A percentile compares a stretch with the other conserved stretches of the same genome.
These are phyloP conservation scores for Yarrowia sp. DNA, from an alignment of 805 yeast species.

Conservation along the genomic window DNA sequence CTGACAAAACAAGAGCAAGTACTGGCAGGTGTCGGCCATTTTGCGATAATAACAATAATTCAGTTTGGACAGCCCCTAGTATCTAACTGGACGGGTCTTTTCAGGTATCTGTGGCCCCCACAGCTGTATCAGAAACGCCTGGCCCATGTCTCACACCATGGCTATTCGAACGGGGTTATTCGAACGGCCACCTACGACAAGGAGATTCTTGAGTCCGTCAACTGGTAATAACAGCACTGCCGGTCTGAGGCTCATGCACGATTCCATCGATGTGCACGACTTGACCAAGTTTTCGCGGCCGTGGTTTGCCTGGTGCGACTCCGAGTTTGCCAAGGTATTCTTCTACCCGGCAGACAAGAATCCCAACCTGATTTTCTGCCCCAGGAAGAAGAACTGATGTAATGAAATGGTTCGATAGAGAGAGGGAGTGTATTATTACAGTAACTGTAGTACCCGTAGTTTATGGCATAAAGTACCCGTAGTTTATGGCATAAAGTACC, in stretches of 20 bases:
- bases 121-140: slow-evolving; percentile 77
- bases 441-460: too few relatives aligned
- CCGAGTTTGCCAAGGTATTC: slow-evolving; percentile 89
- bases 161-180: too few relatives aligned
- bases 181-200: slow-evolving; percentile 75
- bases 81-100: slow-evolving; percentile 64
- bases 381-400: not conserved
- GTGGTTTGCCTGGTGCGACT: slow-evolving; percentile 95
- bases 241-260: slow-evolving; percentile 84
- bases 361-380: slow-evolving; percentile 68
- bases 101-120: slow-evolving; percentile 93
- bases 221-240: slow-evolving; percentile 68
- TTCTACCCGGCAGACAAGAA: slow-evolving; percentile 73
- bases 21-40: too few relatives aligned
- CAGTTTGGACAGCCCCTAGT: slow-evolving; percentile 90
- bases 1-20: too few relatives aligned
- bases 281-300: slow-evolving; percentile 66
- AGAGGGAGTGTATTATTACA: too few relatives aligned
- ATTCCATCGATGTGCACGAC: slow-evolving; percentile 68
- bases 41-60: too few relatives aligned
- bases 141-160: slow-evolving; percentile 89
- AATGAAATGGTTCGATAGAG: not conserved
- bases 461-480: too few relatives aligned
- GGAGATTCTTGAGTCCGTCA: slow-evolving; percentile 63
- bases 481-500: too few relatives aligned